Percentiles rank a stretch among this genome's conserved stretches.
Conservation (phyloP, 345 rosid species). For the Moricandia moricandioides region DNA sequence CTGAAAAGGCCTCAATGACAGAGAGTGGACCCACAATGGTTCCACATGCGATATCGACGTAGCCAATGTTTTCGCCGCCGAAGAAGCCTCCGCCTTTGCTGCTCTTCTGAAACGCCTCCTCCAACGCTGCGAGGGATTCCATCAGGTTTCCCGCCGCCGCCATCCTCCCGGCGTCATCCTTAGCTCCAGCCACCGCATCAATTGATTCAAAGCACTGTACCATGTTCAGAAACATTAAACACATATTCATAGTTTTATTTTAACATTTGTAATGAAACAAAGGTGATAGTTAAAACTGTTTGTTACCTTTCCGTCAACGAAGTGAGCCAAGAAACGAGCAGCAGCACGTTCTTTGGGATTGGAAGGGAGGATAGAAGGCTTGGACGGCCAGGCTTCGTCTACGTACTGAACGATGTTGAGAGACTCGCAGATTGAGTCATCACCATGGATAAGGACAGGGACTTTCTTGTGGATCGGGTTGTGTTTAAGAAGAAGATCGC, state of each 20-base stretch:
- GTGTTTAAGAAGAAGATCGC: constrained; percentile 63
- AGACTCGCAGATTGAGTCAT: constrained; percentile 62
- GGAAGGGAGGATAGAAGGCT: constrained; percentile 47
- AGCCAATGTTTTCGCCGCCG: constrained; percentile 66
- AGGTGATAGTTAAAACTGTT: neutral
- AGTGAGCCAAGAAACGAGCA: constrained; percentile 74
- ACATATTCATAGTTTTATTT: neutral
- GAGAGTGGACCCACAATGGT: constrained; percentile 52
- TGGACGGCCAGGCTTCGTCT: constrained; percentile 65
- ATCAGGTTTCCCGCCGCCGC: constrained; percentile 30
- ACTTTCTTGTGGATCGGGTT: constrained; percentile 87
- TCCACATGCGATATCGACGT: constrained; percentile 63
- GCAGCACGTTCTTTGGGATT: constrained; percentile 54
- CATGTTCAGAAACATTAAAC: neutral
- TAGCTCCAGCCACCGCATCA: constrained; percentile 29
- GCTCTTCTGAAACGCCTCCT: constrained; percentile 51
- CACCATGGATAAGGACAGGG: constrained; percentile 68
- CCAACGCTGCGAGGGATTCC: constrained; percentile 47
- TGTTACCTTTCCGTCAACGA: constrained; percentile 58
- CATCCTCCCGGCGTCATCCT: constrained; percentile 45
- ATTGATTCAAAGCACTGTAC: constrained; percentile 53
- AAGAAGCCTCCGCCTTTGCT: constrained; percentile 72
- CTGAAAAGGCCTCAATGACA: constrained; percentile 40
- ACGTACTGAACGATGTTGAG: constrained; percentile 67
- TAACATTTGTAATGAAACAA: neutral